Evolutionary conservation across 768 basidiomycete genomes (phyloP).

Genomic region (Dacryopinax primogenitus): DNA sequence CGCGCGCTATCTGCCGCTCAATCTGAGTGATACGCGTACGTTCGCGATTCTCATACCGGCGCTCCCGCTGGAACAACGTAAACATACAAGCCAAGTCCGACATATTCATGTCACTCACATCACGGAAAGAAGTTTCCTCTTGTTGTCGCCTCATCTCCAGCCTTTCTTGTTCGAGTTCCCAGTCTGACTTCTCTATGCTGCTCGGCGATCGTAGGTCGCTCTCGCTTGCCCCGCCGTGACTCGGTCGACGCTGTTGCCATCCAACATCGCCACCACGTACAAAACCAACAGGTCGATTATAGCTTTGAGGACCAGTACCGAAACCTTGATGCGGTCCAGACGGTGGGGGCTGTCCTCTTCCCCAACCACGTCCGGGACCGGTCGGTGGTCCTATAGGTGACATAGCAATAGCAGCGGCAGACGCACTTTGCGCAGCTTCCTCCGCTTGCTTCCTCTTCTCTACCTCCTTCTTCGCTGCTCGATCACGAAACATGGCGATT

Average conservation of each 20-base stretch:
- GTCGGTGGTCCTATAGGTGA: conserved; percentile 8
- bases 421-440: conserved; percentile 22
- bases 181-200: conserved; percentile 55
- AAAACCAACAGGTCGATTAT: conserved; percentile 69
- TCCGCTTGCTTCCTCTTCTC: conserved; percentile 52
- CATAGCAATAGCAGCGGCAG: conserved; percentile 9
- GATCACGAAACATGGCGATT: conserved; percentile 91
- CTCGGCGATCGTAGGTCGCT: not conserved
- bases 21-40: conserved; percentile 62
- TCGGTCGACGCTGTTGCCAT: conserved; percentile 32
- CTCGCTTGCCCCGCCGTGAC: conserved; percentile 24
- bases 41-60: conserved; percentile 86
- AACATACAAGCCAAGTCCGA: conserved; percentile 9
- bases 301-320: conserved; percentile 60
- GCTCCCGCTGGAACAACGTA: conserved; percentile 52
- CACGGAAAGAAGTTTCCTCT: conserved; percentile 72
- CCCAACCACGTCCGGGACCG: conserved; percentile 13
- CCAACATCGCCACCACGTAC: conserved; percentile 40
- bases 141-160: conserved; percentile 62
- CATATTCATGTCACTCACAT: conserved; percentile 43
- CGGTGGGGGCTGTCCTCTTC: conserved; percentile 27
- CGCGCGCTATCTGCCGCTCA: conserved; percentile 62
- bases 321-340: conserved; percentile 56
- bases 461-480: conserved; percentile 78
- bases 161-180: conserved; percentile 73